Conservation (phyloP, 2,329 filamentous ascomycete species). For the Spiromastix sp. region DNA sequence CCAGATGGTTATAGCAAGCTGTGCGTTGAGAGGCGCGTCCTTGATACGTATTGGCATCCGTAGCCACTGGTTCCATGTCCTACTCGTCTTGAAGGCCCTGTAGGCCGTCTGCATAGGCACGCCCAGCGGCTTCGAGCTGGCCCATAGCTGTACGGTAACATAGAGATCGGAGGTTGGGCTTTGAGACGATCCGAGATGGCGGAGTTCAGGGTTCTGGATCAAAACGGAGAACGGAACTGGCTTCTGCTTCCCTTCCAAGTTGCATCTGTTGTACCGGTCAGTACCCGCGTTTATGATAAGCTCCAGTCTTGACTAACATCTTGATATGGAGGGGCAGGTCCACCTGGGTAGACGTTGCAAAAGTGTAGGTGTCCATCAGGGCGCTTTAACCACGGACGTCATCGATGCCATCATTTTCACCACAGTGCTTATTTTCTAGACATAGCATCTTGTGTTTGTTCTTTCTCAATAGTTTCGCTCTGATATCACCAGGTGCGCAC, state of each 20-base stretch:
- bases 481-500: too few species aligned
- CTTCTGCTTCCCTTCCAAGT: conserved; percentile 67
- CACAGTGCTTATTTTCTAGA: too few species aligned
- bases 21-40: conserved; percentile 68
- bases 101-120: conserved; percentile 89
- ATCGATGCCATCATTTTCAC: neutral
- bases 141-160: conserved; percentile 87
- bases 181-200: conserved; percentile 78
- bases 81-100: conserved; percentile 67
- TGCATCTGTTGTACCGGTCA: conserved; percentile 43
- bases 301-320: conserved; percentile 41
- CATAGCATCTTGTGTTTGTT: too few species aligned
- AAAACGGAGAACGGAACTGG: conserved; percentile 68
- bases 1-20: conserved; percentile 89
- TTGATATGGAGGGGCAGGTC: conserved; percentile 58
- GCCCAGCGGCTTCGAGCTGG: conserved; percentile 87
- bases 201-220: conserved; percentile 65
- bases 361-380: conserved; percentile 81
- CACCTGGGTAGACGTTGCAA: conserved; percentile 79
- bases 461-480: too few species aligned
- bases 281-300: neutral
- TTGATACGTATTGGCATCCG: conserved; percentile 76
- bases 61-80: conserved; percentile 92
- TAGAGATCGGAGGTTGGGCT: conserved; percentile 82
- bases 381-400: neutral